Evolutionary conservation across 2,329 filamentous ascomycete species (phyloP), one percentile per base, ranked within the genome.

Genomic region (Lecanosticta acicola): DNA sequence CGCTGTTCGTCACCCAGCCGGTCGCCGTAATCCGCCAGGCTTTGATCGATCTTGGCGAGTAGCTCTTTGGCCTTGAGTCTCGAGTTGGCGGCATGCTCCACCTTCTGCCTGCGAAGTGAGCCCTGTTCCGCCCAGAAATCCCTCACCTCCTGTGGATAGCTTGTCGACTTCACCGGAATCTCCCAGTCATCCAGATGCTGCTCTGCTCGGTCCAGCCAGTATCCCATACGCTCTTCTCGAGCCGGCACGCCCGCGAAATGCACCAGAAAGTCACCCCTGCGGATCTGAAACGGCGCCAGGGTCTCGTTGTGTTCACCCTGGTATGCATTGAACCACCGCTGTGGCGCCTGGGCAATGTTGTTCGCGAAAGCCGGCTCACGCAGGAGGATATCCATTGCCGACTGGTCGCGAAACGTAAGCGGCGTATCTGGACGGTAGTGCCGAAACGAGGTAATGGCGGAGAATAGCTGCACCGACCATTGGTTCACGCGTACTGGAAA

Each of bases 321-420:
- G 39, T 71, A 72, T 1, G 66, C 66, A 48, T 72, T 72, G 57
- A 72, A 71, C 68, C 67, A 71, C 7, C 69, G 54, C 48, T 71
- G 68, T 10, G 69, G 68, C 34, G 66, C 63, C 24, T 64, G 55
- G 8, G 65, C 61, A 10, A 66, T 54, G 45, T 65, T 52, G 4
- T 59, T 47, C 8, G 46, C 51, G 50, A 70, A 70, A 0, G 58
- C 46, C 1, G 55, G 51, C 29, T 66, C 61, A n/a, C 58, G 50
- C 35, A 71, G 55, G 10, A 70, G 56, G 2, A 57, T 51, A 37
- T 66, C 63, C 66, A 72, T 71, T 3, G 69, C 69, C 2, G 61
- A 64, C 45, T 71, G 69, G 38, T 71, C 69, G 1, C 63, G 63
- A 47, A 68, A 71, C 2, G 49, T 41, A 3, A 71, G 59, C 2